Evolutionary conservation across 371 early-diverging fungal genomes (phyloP).

Genomic region (Rhizomucor pusillus): DNA sequence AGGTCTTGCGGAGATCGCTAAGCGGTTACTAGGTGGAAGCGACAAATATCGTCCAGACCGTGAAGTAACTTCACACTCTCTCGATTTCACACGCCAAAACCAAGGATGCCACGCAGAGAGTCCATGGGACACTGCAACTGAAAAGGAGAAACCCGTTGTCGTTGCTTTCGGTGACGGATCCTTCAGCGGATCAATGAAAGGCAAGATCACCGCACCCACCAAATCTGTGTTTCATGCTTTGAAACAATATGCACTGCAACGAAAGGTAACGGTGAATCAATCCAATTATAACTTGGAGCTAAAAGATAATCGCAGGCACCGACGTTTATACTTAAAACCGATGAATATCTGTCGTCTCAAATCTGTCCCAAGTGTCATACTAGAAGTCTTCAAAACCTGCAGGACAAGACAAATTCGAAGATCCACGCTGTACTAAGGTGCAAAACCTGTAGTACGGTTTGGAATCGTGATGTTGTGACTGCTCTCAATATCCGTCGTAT

Average conservation of each 20-base stretch:
- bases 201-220: background rate
- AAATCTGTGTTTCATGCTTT: background rate
- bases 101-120: background rate
- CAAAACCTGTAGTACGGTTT: background rate
- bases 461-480: constrained; percentile 7
- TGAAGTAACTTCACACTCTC: background rate
- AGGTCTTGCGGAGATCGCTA: constrained; percentile 1
- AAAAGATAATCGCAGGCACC: background rate
- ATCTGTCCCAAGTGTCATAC: constrained; percentile 1
- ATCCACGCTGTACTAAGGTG: constrained; percentile 11
- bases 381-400: background rate
- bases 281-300: background rate
- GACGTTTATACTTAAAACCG: background rate
- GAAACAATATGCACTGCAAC: background rate
- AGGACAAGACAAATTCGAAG: background rate
- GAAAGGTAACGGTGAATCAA: background rate
- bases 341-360: background rate
- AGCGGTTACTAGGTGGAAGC: constrained; percentile 4
- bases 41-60: background rate
- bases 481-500: too few species aligned
- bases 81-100: background rate
- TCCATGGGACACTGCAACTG: background rate
- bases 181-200: background rate
- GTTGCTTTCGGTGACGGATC: constrained; percentile 1
- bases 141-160: background rate